These are phyloP conservation scores for Candida neerlandica DNA, from an alignment of 1,139 yeast genomes.

Conservation along the genomic window DNA sequence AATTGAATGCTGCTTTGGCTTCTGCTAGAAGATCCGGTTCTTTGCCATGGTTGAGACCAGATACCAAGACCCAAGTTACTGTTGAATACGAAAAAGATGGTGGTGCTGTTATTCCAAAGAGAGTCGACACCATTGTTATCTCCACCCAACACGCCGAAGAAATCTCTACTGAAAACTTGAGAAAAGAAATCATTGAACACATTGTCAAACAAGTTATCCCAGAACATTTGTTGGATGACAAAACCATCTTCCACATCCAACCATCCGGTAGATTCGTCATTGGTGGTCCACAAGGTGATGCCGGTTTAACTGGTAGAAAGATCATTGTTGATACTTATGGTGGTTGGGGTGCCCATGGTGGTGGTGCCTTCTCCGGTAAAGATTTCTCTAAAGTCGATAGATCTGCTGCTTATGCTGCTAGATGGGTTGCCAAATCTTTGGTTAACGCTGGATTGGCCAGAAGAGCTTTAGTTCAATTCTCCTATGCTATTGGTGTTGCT, in stretches of 20 bases:
- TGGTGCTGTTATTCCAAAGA: conserved; percentile 93
- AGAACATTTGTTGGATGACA: conserved; percentile 84
- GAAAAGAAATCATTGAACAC: conserved; percentile 74
- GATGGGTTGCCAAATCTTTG: conserved; percentile 99
- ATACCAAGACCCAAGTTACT: conserved; percentile 99
- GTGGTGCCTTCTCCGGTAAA: conserved; percentile 99
- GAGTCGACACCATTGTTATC: conserved; percentile 97
- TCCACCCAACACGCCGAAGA: conserved; percentile 98
- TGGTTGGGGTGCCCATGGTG: conserved; percentile 99
- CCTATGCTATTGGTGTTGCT: conserved; percentile 99
- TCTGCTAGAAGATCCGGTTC: conserved; percentile 96
- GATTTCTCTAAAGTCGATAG: conserved; percentile 99
- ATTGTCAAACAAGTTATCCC: conserved; percentile 93
- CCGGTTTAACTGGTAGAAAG: conserved; percentile 99
- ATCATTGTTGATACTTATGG: conserved; percentile 99
- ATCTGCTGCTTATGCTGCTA: conserved; percentile 99
- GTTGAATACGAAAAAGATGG: conserved; percentile 91
- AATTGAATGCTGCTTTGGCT: conserved; percentile 95
- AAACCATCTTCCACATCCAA: conserved; percentile 96
- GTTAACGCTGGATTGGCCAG: conserved; percentile 93
- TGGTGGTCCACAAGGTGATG: conserved; percentile 99
- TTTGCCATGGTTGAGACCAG: conserved; percentile 97
- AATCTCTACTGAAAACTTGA: conserved; percentile 89
- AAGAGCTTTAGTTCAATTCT: conserved; percentile 97
- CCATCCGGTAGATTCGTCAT: conserved; percentile 99